A percentile compares a stretch with the other conserved stretches of the same genome.
These are phyloP conservation scores for Limonium bicolor DNA, from an alignment of 148 eudicot species.

Conservation along the genomic window DNA sequence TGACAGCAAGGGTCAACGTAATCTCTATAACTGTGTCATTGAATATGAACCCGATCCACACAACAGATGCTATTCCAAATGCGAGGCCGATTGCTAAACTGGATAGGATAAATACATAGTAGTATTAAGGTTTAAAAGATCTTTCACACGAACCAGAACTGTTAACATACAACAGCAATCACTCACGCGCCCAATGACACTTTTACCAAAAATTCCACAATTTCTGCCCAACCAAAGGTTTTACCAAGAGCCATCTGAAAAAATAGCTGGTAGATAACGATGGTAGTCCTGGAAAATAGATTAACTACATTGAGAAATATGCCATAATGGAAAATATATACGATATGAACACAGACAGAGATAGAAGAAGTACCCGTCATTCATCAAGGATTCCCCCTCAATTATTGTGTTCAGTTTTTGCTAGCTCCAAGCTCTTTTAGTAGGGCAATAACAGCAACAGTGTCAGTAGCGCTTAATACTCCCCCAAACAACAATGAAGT, in stretches of 20 bases:
- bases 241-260: slow-evolving; percentile 55
- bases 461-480: slow-evolving; percentile 91
- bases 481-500: slow-evolving; percentile 83
- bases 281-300: slow-evolving; percentile 53
- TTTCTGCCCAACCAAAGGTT: slow-evolving; percentile 37
- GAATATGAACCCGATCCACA: slow-evolving; percentile 90
- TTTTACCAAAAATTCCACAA: slow-evolving; percentile 42
- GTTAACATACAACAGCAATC: not conserved
- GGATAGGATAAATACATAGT: slow-evolving; percentile 9
- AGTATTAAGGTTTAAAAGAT: too few species aligned
- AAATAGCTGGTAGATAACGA: slow-evolving; percentile 77
- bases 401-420: slow-evolving; percentile 81
- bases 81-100: slow-evolving; percentile 85
- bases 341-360: slow-evolving; percentile 1
- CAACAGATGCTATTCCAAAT: slow-evolving; percentile 63
- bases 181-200: slow-evolving; percentile 93
- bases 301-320: not conserved
- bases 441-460: slow-evolving; percentile 89
- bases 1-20: slow-evolving; percentile 72
- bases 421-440: slow-evolving; percentile 94
- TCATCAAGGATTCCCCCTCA: slow-evolving; percentile 95
- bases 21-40: slow-evolving; percentile 88
- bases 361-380: slow-evolving; percentile 58
- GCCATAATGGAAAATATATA: not conserved
- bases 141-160: not conserved